phyloP scores from a whole-genome alignment of 495 filamentous ascomycete species.

The Aspergillus hancockii region DNA sequence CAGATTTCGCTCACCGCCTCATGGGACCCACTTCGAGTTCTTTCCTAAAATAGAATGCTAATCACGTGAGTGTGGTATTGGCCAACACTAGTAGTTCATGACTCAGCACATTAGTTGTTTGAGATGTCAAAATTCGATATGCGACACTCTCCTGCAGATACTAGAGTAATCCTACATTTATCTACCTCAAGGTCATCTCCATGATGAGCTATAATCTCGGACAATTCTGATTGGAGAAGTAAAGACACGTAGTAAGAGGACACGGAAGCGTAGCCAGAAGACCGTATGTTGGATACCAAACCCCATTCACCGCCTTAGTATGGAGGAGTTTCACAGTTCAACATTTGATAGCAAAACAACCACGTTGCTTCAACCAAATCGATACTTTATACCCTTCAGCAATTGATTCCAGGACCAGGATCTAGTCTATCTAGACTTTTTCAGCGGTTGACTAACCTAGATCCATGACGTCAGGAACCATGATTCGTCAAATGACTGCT shows the following conservation, averaged over 20 bases:
- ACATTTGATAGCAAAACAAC: not conserved
- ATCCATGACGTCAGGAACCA: not conserved
- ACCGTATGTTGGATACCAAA: not conserved
- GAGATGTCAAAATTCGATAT: not conserved
- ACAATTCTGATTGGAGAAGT: not conserved
- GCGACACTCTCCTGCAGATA: not conserved
- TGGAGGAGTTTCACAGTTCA: not conserved
- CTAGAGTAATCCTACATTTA: not conserved
- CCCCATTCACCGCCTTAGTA: not conserved
- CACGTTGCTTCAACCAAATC: not conserved
- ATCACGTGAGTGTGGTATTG: not conserved
- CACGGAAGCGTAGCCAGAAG: not conserved
- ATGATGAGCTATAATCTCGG: not conserved
- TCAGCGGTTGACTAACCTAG: not conserved
- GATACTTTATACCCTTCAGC: no score
- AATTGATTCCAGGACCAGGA: not conserved
- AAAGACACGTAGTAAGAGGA: not conserved
- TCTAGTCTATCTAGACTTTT: not conserved
- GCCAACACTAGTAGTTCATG: not conserved
- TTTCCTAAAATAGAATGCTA: not conserved
- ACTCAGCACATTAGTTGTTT: not conserved
- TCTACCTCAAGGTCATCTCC: not conserved
- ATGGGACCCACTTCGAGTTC: not conserved
- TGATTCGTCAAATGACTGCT: not conserved
- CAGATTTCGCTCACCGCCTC: constrained; percentile 7